Evolutionary conservation across 495 filamentous ascomycete species (phyloP).

Genomic region (Podospora australis): DNA sequence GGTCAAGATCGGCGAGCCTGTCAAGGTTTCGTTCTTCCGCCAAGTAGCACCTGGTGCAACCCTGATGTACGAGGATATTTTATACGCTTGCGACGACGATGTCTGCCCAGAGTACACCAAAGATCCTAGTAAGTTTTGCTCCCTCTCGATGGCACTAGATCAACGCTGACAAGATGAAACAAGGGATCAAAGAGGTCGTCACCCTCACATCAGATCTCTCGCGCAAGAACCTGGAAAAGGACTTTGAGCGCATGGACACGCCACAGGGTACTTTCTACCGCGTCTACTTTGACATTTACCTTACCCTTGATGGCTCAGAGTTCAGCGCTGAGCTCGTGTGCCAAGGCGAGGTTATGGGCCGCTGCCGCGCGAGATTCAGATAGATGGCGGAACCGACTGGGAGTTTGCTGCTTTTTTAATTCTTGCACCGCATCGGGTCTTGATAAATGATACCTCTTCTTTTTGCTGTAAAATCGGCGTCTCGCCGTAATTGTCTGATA

Average conservation of each 20-base stretch:
- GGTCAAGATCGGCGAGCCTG: conserved; percentile 97
- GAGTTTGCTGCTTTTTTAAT: conserved; percentile 18
- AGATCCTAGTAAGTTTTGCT: conserved; percentile 82
- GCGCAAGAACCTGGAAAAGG: conserved; percentile 96
- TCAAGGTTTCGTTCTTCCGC: conserved; percentile 98
- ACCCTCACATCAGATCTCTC: conserved; percentile 95
- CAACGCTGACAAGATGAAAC: conserved; percentile 24
- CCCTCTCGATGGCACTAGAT: not conserved
- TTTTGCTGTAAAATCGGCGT: conserved; percentile 20
- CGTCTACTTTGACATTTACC: conserved; percentile 71
- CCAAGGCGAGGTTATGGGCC: conserved; percentile 98
- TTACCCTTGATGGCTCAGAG: conserved; percentile 93
- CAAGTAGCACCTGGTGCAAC: conserved; percentile 97
- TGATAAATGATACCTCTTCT: conserved; percentile 35
- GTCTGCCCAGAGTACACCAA: conserved; percentile 98
- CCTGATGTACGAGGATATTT: conserved; percentile 97
- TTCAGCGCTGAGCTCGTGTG: conserved; percentile 98
- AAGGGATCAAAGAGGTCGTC: conserved; percentile 98
- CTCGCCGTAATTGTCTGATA: conserved; percentile 10
- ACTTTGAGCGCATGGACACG: conserved; percentile 99
- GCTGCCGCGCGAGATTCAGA: conserved; percentile 82
- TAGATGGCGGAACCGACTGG: conserved; percentile 24
- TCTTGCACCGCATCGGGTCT: conserved; percentile 24
- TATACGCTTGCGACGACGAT: conserved; percentile 97
- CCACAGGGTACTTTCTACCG: conserved; percentile 98